Evolutionary conservation across 2,329 filamentous ascomycete species (phyloP), one percentile per base, ranked within the genome.

Genomic region (Penicillium freii): DNA sequence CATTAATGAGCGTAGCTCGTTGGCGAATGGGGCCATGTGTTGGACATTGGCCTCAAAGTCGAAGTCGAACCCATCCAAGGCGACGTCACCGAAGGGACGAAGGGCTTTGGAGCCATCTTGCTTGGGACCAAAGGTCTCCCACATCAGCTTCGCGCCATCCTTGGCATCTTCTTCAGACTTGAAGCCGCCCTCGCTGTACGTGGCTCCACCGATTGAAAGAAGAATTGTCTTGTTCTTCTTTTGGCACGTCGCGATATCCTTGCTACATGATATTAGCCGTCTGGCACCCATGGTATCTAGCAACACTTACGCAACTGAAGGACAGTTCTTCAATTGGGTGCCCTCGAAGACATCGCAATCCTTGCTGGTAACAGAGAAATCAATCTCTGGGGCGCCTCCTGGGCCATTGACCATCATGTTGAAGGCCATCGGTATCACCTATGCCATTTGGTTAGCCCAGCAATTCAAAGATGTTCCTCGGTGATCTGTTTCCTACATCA

Each of bases 1-100:
- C 79, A 87, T 86, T 43, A 78, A 66, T 17, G 70, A 65, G 31
- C 86, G 83, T 10, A 90, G 80, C 53, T 81, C 76, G 38, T 79
- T 76, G 1, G 81, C 86, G 64, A 91, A 89, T 1, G 82, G 74
- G 0, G 77, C 79, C 75, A 88, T 84, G 74, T 89, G 86, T 47
- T 73, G 72, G 15, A 82, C 81, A 3, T 73, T 72, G 5, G 82
- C 78, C 74, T 91, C 88, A 60, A 91, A 86, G 71, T 92, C 89
- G 62, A 91, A 85, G 73, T 92, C 89, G 71, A 92, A 91, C 5
- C 89, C 89, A 70, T 92, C 87, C 42, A 92, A 75, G 4, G 84
- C 78, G 10, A 85, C 83, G 13, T 75, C 73, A 53, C 86, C 86
- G 69, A 91, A 91, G 1, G 89, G 89, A 9, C 89, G 84, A 55